These are phyloP conservation scores for Flaveria bidentis DNA, from an alignment of 129 eudicot species.

Conservation along the genomic window DNA sequence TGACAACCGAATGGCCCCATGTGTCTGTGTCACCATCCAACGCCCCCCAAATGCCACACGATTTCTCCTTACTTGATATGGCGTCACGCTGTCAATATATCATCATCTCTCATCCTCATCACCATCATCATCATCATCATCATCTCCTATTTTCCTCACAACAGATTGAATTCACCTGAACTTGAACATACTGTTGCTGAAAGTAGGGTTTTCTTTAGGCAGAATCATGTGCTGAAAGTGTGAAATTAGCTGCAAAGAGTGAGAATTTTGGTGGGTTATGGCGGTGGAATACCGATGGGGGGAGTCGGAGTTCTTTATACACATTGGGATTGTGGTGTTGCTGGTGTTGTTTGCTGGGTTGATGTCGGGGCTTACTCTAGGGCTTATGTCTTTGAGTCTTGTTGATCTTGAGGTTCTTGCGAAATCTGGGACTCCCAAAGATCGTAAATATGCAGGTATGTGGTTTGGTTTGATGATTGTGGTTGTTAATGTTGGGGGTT, in stretches of 20 bases:
- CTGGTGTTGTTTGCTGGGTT: constrained; percentile 80
- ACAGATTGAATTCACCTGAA: background rate
- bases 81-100: constrained; percentile 15
- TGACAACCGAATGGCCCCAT: background rate
- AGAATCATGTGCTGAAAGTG: background rate
- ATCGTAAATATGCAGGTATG: constrained; percentile 70
- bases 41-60: constrained; percentile 32
- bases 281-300: constrained; percentile 67
- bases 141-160: constrained; percentile 12
- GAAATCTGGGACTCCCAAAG: constrained; percentile 86
- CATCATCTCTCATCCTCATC: background rate
- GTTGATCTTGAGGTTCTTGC: constrained; percentile 98
- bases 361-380: constrained; percentile 97
- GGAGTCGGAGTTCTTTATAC: constrained; percentile 50
- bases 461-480: background rate
- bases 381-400: constrained; percentile 95
- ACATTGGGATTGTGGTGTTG: constrained; percentile 51
- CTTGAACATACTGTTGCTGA: background rate
- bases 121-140: background rate
- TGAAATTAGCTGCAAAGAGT: no score
- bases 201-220: constrained; percentile 19
- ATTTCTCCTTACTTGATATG: constrained; percentile 18
- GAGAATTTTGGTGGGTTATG: constrained; percentile 33
- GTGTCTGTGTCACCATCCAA: constrained; percentile 30
- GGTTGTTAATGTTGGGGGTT: background rate